phyloP scores from a whole-genome alignment of 192 early-diverging fungal species.

The Coemansia sp. region DNA sequence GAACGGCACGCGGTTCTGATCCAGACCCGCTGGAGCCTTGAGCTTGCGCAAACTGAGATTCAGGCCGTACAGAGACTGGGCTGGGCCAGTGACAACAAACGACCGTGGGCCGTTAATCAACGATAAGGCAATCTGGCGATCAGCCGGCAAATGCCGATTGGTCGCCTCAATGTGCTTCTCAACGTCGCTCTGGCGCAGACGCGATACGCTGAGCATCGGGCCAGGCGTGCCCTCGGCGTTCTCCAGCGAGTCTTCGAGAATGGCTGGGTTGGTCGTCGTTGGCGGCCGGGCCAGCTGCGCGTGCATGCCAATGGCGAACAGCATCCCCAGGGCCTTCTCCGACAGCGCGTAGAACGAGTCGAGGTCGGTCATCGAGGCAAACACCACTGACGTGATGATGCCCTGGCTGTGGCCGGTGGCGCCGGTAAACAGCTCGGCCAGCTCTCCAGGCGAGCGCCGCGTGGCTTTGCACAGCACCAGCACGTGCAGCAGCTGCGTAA shows the following conservation, averaged over 20 bases:
- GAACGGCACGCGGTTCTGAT: conserved; percentile 86
- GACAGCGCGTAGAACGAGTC: conserved; percentile 80
- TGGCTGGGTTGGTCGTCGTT: conserved; percentile 80
- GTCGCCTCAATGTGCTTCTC: conserved; percentile 82
- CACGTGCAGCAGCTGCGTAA: conserved; percentile 89
- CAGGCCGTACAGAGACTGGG: conserved; percentile 89
- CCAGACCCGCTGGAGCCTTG: conserved; percentile 79
- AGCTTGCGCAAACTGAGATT: conserved; percentile 89
- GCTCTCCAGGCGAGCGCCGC: conserved; percentile 59
- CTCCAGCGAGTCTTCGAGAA: conserved; percentile 83
- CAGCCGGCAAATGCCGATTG: conserved; percentile 80
- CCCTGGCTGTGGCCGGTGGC: conserved; percentile 93
- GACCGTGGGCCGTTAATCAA: conserved; percentile 90
- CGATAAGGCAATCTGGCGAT: conserved; percentile 81
- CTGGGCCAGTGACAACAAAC: conserved; percentile 84
- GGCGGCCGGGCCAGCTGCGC: conserved; percentile 78
- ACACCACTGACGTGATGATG: conserved; percentile 87
- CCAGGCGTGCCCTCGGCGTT: conserved; percentile 90
- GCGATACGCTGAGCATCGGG: conserved; percentile 88
- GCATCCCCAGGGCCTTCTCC: conserved; percentile 79
- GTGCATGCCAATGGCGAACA: conserved; percentile 88
- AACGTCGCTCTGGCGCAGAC: conserved; percentile 79
- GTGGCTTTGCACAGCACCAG: conserved; percentile 76
- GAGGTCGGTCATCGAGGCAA: conserved; percentile 77
- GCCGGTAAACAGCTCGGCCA: conserved; percentile 63